A percentile compares a stretch with the other conserved stretches of the same genome.
phyloP scores from a whole-genome alignment of 768 basidiomycete species.

The Floccularia luteovirens region DNA sequence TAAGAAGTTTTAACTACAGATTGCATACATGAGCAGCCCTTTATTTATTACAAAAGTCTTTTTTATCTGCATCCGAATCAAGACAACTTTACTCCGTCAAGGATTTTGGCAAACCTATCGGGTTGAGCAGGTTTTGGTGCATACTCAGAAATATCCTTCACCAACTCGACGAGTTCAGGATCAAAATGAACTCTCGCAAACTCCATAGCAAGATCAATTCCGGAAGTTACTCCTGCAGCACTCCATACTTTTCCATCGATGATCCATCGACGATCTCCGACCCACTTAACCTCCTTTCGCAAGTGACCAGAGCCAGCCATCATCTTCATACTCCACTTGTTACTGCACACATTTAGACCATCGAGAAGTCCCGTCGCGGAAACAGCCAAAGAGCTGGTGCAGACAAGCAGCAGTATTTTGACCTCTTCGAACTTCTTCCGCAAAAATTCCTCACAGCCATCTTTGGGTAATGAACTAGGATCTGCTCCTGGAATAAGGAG shows the following conservation, averaged over 20 bases:
- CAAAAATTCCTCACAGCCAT: conserved; percentile 11
- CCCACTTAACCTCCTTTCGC: conserved; percentile 18
- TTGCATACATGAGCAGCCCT: too few species aligned
- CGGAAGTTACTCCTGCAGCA: conserved; percentile 16
- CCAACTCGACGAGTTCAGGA: conserved; percentile 12
- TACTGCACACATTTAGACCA: conserved; percentile 14
- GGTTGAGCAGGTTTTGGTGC: conserved; percentile 16
- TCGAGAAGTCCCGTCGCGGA: conserved; percentile 16
- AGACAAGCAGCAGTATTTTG: conserved; percentile 15
- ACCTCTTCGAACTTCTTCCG: conserved; percentile 9
- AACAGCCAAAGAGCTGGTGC: conserved; percentile 15
- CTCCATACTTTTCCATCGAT: conserved; percentile 21
- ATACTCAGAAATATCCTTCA: conserved; percentile 14
- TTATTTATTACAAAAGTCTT: too few species aligned
- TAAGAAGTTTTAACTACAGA: too few species aligned
- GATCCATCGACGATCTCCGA: conserved; percentile 17
- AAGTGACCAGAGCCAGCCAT: conserved; percentile 6
- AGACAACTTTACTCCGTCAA: conserved; percentile 15
- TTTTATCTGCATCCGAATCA: too few species aligned
- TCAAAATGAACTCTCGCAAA: conserved; percentile 17
- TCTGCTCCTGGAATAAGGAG: conserved; percentile 17
- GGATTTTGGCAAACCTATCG: conserved; percentile 15
- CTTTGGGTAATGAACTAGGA: conserved; percentile 7
- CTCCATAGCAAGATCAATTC: conserved; percentile 19
- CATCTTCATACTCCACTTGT: conserved; percentile 11